Evolutionary conservation across 148 eudicot species (phyloP).

Genomic region (Mesembryanthemum crystallinum): DNA sequence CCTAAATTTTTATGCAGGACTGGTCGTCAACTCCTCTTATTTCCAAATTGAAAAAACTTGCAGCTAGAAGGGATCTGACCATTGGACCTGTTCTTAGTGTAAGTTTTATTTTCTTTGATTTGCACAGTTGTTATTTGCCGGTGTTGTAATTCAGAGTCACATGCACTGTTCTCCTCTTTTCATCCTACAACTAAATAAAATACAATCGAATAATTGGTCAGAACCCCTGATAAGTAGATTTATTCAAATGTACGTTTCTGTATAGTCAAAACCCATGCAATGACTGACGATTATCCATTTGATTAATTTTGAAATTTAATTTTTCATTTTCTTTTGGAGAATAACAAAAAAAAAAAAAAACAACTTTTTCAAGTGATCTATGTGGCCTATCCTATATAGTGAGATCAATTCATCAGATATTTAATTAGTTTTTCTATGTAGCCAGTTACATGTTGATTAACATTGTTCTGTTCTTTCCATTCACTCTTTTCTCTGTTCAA

Average conservation of each 20-base stretch:
- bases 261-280: neutral
- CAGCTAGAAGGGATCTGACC: conserved; percentile 75
- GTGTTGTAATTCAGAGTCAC: neutral
- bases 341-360: too few species aligned
- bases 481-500: neutral
- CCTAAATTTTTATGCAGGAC: conserved; percentile 46
- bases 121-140: neutral
- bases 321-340: too few species aligned
- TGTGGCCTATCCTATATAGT: too few species aligned
- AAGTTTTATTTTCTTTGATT: conserved; percentile 24
- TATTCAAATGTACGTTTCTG: too few species aligned
- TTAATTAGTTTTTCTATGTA: too few species aligned
- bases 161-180: neutral
- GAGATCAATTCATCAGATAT: too few species aligned
- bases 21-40: conserved; percentile 74
- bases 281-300: neutral
- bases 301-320: neutral
- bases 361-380: too few species aligned
- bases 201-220: neutral
- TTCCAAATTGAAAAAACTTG: conserved; percentile 61
- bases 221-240: neutral
- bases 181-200: neutral
- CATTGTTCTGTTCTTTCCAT: neutral
- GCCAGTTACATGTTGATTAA: neutral
- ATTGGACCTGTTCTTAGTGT: conserved; percentile 89